Evolutionary conservation across 495 filamentous ascomycete genomes (phyloP), one percentile per base, ranked within the genome.

Genomic region (Aspergillus wentii): DNA sequence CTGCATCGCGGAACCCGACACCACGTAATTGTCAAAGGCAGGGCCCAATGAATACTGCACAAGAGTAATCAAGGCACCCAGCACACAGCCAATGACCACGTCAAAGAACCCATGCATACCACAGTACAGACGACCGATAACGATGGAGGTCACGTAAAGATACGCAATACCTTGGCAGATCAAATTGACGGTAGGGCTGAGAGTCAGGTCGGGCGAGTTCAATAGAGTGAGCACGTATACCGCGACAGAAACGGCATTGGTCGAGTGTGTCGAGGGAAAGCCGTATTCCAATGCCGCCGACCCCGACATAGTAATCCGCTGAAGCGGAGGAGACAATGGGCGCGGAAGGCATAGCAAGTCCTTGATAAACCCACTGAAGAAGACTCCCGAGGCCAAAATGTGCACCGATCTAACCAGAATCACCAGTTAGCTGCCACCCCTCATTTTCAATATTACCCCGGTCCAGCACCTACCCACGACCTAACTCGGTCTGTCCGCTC

Each of bases 61-160:
- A 14, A 83, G 57, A 2, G 87, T 74, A 13, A 86, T 62, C 13
- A 71, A 48, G 9, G 80, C 79, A 13, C 90, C 92, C 36, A 97
- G 70, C 14, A 77, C 44, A 34, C 78, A 84, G 2, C 92, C 92
- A 44, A 90, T 54, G 10, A 87, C 61, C 9, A 94, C 86, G 59
- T 98, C 92, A 27, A 95, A 67, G 62, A 98, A 92, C 23, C 92
- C 92, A 64, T 98, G 92, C 92, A 98, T 98, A 34, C 92, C 92
- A 55, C 92, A 97, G 64, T 97, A 97, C 16, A 98, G 64, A 30
- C 92, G 78, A 15, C 92, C 92, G 37, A 97, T 50, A 17, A 95
- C 70, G 46, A 98, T 95, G 16, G 90, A 95, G n/a, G 78, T 57
- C 8, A 85, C 87, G 52, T 97, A 98, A 35, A 83, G 75, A 58